These are phyloP conservation scores for Aspergillus funiculosus DNA, from an alignment of 495 filamentous ascomycete species.

Conservation along the genomic window DNA sequence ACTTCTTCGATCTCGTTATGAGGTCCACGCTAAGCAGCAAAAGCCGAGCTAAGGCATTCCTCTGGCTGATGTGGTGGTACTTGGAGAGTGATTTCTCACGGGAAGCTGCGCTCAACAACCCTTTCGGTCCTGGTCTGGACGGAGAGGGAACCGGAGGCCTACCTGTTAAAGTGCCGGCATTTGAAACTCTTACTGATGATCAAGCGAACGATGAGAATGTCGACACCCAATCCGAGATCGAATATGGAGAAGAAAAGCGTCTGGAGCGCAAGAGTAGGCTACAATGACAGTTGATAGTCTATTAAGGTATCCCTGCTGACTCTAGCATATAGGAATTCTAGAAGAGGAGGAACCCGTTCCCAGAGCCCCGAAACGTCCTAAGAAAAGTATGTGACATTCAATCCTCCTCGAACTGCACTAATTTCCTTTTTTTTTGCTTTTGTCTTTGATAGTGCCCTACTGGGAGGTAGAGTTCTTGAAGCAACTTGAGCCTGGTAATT, in stretches of 20 bases:
- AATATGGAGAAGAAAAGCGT: slow-evolving; percentile 81
- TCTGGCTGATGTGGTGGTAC: slow-evolving; percentile 99
- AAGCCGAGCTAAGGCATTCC: slow-evolving; percentile 80
- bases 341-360: slow-evolving; percentile 58
- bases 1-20: slow-evolving; percentile 98
- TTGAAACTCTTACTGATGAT: slow-evolving; percentile 69
- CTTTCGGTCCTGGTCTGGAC: slow-evolving; percentile 73
- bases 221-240: slow-evolving; percentile 78
- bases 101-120: slow-evolving; percentile 79
- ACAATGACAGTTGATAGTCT: background rate
- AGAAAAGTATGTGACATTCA: slow-evolving; percentile 35
- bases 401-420: background rate
- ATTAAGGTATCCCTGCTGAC: slow-evolving; percentile 6
- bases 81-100: slow-evolving; percentile 90
- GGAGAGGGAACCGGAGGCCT: slow-evolving; percentile 53
- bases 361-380: slow-evolving; percentile 51
- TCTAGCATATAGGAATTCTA: slow-evolving; percentile 40
- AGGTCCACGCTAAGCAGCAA: slow-evolving; percentile 72
- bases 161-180: slow-evolving; percentile 75
- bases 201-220: slow-evolving; percentile 80
- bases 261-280: slow-evolving; percentile 68
- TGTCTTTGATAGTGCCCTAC: slow-evolving; percentile 3
- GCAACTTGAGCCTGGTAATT: slow-evolving; percentile 4
- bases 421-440: no score
- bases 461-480: slow-evolving; percentile 2